A percentile compares a stretch with the other conserved stretches of the same genome.
These are phyloP conservation scores for Ocimum tenuiflorum DNA, from an alignment of 257 asterid species.

Conservation along the genomic window DNA sequence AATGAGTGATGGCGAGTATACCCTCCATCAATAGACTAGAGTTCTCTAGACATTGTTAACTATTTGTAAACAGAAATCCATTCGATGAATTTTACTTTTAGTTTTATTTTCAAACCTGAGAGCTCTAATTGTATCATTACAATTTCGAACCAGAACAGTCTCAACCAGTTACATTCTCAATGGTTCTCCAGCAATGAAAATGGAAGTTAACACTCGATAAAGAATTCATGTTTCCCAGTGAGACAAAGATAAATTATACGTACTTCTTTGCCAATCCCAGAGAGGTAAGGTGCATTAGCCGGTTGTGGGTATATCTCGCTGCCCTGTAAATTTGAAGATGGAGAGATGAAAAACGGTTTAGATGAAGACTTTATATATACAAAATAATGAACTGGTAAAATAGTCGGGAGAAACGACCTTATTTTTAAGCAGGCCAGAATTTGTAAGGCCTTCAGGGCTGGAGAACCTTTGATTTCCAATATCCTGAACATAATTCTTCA, in stretches of 20 bases:
- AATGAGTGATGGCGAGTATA: too few relatives aligned
- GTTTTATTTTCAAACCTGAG: too few relatives aligned
- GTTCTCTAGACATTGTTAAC: too few relatives aligned
- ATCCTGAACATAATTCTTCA: constrained; percentile 78
- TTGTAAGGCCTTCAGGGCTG: constrained; percentile 53
- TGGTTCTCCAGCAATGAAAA: background rate
- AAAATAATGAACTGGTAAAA: background rate
- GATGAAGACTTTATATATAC: background rate
- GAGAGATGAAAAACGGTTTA: constrained; percentile 8
- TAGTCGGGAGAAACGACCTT: constrained; percentile 42
- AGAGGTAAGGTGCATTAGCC: constrained; percentile 49
- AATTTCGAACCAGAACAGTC: too few relatives aligned
- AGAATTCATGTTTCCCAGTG: background rate
- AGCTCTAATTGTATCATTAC: too few relatives aligned
- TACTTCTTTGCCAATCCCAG: constrained; percentile 81
- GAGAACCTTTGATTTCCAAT: constrained; percentile 82
- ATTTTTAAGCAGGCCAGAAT: constrained; percentile 64
- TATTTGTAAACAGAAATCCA: too few relatives aligned
- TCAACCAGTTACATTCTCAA: too few relatives aligned
- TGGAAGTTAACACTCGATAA: background rate
- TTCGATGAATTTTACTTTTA: too few relatives aligned
- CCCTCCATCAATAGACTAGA: too few relatives aligned
- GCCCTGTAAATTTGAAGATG: constrained; percentile 42
- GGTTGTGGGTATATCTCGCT: constrained; percentile 78
- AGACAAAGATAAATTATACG: constrained; percentile 10